Conservation (phyloP, 495 filamentous ascomycete species). For the Cercophora scortea region DNA sequence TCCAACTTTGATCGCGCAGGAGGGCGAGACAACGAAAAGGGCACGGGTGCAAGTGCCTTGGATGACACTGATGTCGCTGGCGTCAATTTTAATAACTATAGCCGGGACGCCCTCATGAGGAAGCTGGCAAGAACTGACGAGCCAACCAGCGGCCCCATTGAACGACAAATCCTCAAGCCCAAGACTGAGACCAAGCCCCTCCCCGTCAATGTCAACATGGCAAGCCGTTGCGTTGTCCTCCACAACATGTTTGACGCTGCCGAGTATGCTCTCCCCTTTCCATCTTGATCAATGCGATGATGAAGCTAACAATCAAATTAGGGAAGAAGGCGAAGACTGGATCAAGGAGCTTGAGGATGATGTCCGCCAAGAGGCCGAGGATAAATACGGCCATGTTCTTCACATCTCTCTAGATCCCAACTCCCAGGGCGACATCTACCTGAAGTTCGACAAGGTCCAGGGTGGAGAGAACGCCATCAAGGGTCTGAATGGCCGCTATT, state of each 20-base stretch:
- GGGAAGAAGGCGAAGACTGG: conserved; percentile 83
- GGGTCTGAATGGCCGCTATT: conserved; percentile 93
- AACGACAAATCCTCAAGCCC: conserved; percentile 66
- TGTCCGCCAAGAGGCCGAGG: conserved; percentile 84
- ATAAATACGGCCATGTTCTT: conserved; percentile 95
- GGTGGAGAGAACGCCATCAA: conserved; percentile 97
- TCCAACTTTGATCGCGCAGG: conserved; percentile 91
- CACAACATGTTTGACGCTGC: conserved; percentile 91
- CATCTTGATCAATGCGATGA: background rate
- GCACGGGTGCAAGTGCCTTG: conserved; percentile 86
- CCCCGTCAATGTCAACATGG: conserved; percentile 82
- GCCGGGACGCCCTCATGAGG: conserved; percentile 93
- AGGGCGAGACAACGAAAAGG: conserved; percentile 84
- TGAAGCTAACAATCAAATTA: conserved; percentile 47
- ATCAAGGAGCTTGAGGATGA: conserved; percentile 92
- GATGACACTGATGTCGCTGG: conserved; percentile 98
- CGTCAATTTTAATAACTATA: conserved; percentile 99
- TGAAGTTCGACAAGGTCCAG: conserved; percentile 92
- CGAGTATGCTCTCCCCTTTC: conserved; percentile 57
- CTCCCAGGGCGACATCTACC: conserved; percentile 90
- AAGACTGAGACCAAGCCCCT: conserved; percentile 75
- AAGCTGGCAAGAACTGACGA: conserved; percentile 97
- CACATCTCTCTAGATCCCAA: conserved; percentile 95
- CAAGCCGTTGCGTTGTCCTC: conserved; percentile 87
- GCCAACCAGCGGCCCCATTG: conserved; percentile 53